Conservation (phyloP, 2,329 filamentous ascomycete genomes). For the Fusarium drepaniforme region DNA sequence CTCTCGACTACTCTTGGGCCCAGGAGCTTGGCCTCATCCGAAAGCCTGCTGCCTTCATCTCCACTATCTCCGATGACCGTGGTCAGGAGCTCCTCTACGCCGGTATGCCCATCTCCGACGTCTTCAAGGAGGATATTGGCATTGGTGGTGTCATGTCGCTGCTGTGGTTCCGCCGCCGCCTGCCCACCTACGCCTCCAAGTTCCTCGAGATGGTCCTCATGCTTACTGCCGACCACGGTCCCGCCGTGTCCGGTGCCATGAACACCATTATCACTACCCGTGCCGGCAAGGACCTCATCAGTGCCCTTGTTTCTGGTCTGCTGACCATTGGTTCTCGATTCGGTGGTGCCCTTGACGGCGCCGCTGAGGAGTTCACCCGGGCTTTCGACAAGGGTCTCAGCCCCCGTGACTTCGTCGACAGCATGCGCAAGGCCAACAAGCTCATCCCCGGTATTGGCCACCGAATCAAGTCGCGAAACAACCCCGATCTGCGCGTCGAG, state of each 20-base stretch:
- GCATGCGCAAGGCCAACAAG: slow-evolving; percentile 99
- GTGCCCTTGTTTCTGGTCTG: slow-evolving; percentile 93
- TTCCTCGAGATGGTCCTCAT: slow-evolving; percentile 99
- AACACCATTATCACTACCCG: slow-evolving; percentile 99
- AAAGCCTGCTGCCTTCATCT: slow-evolving; percentile 99
- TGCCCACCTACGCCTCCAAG: slow-evolving; percentile 96
- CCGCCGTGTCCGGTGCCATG: slow-evolving; percentile 99
- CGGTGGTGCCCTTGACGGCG: slow-evolving; percentile 97
- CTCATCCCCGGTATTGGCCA: slow-evolving; percentile 99
- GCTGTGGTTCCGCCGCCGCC: slow-evolving; percentile 98
- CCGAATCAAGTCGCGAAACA: slow-evolving; percentile 99
- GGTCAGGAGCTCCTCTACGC: slow-evolving; percentile 99
- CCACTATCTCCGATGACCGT: slow-evolving; percentile 99
- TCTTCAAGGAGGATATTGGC: slow-evolving; percentile 98
- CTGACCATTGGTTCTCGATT: slow-evolving; percentile 98
- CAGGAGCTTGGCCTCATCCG: slow-evolving; percentile 99
- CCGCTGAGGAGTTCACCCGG: slow-evolving; percentile 98
- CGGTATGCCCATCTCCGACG: slow-evolving; percentile 99
- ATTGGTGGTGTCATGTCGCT: slow-evolving; percentile 99
- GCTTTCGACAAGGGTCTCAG: slow-evolving; percentile 98
- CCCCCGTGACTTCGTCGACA: slow-evolving; percentile 98
- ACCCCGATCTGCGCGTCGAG: slow-evolving; percentile 99
- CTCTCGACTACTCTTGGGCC: slow-evolving; percentile 99
- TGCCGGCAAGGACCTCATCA: slow-evolving; percentile 99
- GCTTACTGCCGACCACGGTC: slow-evolving; percentile 99